Evolutionary conservation across 495 filamentous ascomycete genomes (phyloP).

Genomic region (Letharia lupina): DNA sequence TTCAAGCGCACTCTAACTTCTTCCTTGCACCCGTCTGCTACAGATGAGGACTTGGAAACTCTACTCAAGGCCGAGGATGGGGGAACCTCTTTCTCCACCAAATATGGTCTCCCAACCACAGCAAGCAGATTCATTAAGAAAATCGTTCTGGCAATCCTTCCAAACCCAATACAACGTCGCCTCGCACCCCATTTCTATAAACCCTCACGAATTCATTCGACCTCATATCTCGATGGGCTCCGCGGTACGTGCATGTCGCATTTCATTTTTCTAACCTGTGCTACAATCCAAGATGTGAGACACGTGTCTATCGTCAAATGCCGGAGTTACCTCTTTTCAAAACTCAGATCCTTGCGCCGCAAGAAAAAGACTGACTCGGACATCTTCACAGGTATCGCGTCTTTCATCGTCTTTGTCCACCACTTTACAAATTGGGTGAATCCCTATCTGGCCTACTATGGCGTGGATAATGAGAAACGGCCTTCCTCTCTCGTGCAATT

Average conservation of each 20-base stretch:
- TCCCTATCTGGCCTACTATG: slow-evolving; percentile 25
- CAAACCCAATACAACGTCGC: neutral
- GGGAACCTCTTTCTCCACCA: neutral
- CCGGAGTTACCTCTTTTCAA: neutral
- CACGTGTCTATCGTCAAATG: neutral
- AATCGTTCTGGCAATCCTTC: neutral
- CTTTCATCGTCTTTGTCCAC: slow-evolving; percentile 41
- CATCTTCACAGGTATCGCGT: slow-evolving; percentile 39
- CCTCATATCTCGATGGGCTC: slow-evolving; percentile 36
- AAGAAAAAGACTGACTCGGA: neutral
- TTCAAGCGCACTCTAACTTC: neutral
- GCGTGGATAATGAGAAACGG: slow-evolving; percentile 39
- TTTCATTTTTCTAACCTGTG: neutral
- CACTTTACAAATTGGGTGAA: slow-evolving; percentile 40
- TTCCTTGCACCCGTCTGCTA: neutral
- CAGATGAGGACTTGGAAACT: neutral
- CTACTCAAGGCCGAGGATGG: neutral
- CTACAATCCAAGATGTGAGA: neutral
- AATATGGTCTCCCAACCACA: neutral
- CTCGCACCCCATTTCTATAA: neutral
- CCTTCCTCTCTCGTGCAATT: slow-evolving; percentile 44
- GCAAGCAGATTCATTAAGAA: neutral
- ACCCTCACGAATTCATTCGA: slow-evolving; percentile 33
- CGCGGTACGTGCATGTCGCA: neutral
- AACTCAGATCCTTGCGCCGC: neutral